Evolutionary conservation across 2,329 filamentous ascomycete species (phyloP).

Genomic region (Cephalotrichum gorgonifer): DNA sequence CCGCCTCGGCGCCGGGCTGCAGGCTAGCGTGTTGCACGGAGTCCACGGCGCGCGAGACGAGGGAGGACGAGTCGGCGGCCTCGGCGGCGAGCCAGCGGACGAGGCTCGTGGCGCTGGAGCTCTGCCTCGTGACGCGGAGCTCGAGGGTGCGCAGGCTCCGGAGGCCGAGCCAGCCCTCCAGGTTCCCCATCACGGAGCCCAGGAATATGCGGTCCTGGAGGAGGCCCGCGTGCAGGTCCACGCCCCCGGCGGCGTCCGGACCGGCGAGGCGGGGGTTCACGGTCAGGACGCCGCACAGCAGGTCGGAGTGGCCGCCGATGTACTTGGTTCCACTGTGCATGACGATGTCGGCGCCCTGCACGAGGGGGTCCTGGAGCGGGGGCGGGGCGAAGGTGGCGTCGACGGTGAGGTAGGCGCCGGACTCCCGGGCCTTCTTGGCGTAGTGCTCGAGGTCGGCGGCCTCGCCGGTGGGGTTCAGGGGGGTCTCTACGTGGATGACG

Average conservation of each 20-base stretch:
- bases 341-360: conserved; percentile 69
- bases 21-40: conserved; percentile 68
- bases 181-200: conserved; percentile 74
- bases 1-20: conserved; percentile 50
- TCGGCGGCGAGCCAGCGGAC: conserved; percentile 60
- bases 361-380: conserved; percentile 76
- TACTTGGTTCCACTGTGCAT: conserved; percentile 97
- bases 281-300: conserved; percentile 78
- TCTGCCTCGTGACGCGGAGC: conserved; percentile 70
- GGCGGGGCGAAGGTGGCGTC: conserved; percentile 93
- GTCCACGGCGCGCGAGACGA: conserved; percentile 37
- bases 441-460: conserved; percentile 64
- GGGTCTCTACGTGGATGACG: conserved; percentile 85
- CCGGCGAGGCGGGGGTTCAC: conserved; percentile 41
- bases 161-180: conserved; percentile 89
- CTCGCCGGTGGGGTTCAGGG: conserved; percentile 80
- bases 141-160: conserved; percentile 79
- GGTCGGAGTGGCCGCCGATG: conserved; percentile 86
- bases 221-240: conserved; percentile 51
- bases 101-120: conserved; percentile 55
- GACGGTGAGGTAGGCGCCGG: conserved; percentile 69
- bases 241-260: no score
- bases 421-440: conserved; percentile 58
- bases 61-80: conserved; percentile 17
- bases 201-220: conserved; percentile 62